These are phyloP conservation scores for Sequoiadendron giganteum DNA, from an alignment of 75 land plant species.

Conservation along the genomic window DNA sequence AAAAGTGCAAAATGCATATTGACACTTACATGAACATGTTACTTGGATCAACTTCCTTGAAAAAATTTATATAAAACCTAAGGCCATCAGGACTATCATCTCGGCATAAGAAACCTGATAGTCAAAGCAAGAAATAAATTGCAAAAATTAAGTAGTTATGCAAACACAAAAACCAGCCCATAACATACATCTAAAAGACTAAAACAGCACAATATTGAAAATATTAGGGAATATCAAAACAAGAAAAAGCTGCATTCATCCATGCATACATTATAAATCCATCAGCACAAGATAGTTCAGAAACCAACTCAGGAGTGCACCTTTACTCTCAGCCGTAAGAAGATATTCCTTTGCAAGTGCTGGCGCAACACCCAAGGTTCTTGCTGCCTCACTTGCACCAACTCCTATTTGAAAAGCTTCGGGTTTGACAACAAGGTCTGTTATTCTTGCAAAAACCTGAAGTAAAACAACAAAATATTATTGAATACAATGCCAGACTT, in stretches of 20 bases:
- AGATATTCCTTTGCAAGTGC: constrained; percentile 99
- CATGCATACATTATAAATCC: background rate
- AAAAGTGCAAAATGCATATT: background rate
- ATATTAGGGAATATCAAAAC: background rate
- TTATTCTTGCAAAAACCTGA: constrained; percentile 80
- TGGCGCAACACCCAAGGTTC: constrained; percentile 89
- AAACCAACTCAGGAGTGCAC: constrained; percentile 28
- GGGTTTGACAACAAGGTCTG: constrained; percentile 46
- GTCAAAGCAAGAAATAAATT: background rate
- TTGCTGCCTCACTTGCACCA: constrained; percentile 95
- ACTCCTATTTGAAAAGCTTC: constrained; percentile 66
- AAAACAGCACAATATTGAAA: background rate
- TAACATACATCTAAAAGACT: background rate
- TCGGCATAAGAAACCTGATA: constrained; percentile 84
- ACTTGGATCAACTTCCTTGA: constrained; percentile 51
- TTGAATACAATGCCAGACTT: background rate
- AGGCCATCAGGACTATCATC: constrained; percentile 95
- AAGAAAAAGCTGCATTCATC: background rate
- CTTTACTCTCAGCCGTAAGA: constrained; percentile 84
- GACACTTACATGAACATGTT: constrained; percentile 44
- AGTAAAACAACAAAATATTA: background rate
- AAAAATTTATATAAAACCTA: constrained; percentile 83
- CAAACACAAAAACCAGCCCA: background rate
- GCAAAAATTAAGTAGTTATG: background rate
- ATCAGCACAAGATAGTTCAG: background rate